Conservation (phyloP, 768 basidiomycete species). For the Paxillus rubicundulus region DNA sequence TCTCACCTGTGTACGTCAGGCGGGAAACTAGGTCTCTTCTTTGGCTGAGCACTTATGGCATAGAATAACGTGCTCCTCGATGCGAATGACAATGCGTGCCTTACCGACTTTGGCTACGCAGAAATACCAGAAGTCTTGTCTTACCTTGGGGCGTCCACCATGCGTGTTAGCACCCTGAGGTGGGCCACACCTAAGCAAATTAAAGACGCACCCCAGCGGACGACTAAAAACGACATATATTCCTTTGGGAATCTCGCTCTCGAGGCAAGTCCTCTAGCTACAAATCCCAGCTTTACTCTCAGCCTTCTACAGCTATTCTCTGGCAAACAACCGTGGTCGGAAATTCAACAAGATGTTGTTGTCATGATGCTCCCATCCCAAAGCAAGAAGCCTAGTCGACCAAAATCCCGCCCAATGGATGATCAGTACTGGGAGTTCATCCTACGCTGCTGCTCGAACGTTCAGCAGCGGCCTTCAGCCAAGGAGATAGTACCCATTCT, state of each 20-base stretch:
- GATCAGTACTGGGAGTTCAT: slow-evolving; percentile 10
- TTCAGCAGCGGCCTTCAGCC: slow-evolving; percentile 1
- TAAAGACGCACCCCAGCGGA: background rate
- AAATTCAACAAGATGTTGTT: background rate
- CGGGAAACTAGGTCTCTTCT: too few species aligned
- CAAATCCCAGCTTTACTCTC: background rate
- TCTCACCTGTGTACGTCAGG: slow-evolving; percentile 12
- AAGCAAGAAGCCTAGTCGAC: slow-evolving; percentile 3
- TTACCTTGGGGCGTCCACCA: slow-evolving; percentile 22
- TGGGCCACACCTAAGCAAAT: slow-evolving; percentile 43
- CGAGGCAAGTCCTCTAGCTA: slow-evolving; percentile 14
- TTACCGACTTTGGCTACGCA: slow-evolving; percentile 44
- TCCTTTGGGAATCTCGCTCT: slow-evolving; percentile 31
- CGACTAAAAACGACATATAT: slow-evolving; percentile 16
- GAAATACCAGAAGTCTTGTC: slow-evolving; percentile 1
- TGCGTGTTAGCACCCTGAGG: slow-evolving; percentile 34
- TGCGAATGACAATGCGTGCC: slow-evolving; percentile 28
- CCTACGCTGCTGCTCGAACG: slow-evolving; percentile 5
- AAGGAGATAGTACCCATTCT: background rate
- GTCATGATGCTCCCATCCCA: slow-evolving; percentile 6
- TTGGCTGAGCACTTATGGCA: background rate
- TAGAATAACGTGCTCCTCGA: slow-evolving; percentile 21
- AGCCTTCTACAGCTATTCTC: slow-evolving; percentile 20
- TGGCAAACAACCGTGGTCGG: slow-evolving; percentile 12
- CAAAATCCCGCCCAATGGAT: background rate